phyloP scores from a whole-genome alignment of 2,329 filamentous ascomycete species.

The Hypocreales sp. region DNA sequence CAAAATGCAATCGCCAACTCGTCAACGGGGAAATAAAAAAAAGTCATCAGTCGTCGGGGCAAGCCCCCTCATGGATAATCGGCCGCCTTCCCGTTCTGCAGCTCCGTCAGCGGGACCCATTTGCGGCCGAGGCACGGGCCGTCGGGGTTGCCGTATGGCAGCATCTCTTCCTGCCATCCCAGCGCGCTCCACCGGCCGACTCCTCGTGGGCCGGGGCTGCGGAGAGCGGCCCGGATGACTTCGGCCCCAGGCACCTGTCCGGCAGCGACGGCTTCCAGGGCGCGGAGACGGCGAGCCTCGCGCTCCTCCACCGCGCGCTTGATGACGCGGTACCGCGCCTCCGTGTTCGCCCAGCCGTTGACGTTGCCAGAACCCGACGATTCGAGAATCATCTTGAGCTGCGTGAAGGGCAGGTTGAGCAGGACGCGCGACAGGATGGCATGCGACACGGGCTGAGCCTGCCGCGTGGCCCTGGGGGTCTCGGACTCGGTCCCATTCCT shows the following conservation, averaged over 20 bases:
- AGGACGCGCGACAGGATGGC: conserved; percentile 48
- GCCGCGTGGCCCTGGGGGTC: conserved; percentile 11
- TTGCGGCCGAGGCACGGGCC: conserved; percentile 25
- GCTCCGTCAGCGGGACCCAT: conserved; percentile 23
- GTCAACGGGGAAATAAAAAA: conserved; percentile 2
- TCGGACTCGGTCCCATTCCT: conserved; percentile 13
- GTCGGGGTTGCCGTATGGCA: conserved; percentile 21
- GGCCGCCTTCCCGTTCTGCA: conserved; percentile 8
- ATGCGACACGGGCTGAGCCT: conserved; percentile 19
- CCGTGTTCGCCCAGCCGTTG: conserved; percentile 32
- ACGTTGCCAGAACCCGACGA: conserved; percentile 34
- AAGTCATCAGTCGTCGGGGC: conserved; percentile 7
- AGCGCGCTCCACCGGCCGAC: conserved; percentile 29
- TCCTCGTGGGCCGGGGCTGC: conserved; percentile 21
- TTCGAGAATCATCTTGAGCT: conserved; percentile 51
- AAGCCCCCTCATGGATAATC: conserved; percentile 15
- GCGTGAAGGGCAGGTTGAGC: conserved; percentile 52
- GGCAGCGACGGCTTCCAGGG: conserved; percentile 24
- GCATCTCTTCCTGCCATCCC: conserved; percentile 32
- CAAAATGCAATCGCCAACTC: conserved; percentile 9
- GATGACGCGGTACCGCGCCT: conserved; percentile 31
- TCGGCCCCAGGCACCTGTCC: conserved; percentile 19
- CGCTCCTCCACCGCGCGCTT: conserved; percentile 37
- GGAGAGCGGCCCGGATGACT: conserved; percentile 19
- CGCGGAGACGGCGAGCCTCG: conserved; percentile 35